phyloP scores from a whole-genome alignment of 225 moss, liverwort and hornwort species.

The Lunularia cruciata region DNA sequence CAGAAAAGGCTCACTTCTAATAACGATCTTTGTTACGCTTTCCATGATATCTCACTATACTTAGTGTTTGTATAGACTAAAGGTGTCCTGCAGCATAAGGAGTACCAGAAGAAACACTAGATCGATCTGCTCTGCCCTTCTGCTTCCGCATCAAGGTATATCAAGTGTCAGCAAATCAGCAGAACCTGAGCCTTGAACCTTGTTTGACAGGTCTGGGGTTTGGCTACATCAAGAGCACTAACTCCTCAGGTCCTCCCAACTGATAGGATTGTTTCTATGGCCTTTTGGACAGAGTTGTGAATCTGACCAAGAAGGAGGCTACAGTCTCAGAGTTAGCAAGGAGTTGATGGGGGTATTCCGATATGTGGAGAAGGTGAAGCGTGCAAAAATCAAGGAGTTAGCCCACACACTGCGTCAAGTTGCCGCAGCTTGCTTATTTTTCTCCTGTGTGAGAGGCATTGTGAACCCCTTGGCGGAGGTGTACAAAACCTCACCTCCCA shows the following conservation, averaged over 20 bases:
- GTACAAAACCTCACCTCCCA: constrained; percentile 76
- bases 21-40: too few species aligned
- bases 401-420: constrained; percentile 68
- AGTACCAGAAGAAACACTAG: too few species aligned
- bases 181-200: too few species aligned
- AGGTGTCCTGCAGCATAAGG: too few species aligned
- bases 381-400: constrained; percentile 79
- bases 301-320: constrained; percentile 51
- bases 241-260: neutral
- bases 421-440: constrained; percentile 57
- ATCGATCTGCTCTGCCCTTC: too few species aligned
- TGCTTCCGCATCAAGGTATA: too few species aligned
- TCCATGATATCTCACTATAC: too few species aligned
- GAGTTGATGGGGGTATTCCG: constrained; percentile 92
- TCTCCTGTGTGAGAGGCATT: constrained; percentile 66
- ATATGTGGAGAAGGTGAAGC: constrained; percentile 90
- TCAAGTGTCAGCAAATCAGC: too few species aligned
- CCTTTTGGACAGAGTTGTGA: neutral
- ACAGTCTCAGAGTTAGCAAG: constrained; percentile 82
- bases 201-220: too few species aligned
- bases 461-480: constrained; percentile 73
- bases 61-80: too few species aligned
- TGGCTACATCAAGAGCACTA: too few species aligned
- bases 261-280: neutral
- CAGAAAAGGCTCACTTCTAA: too few species aligned